Conservation (phyloP, 441 rosid genomes). For the Eutrema salsugineum region DNA sequence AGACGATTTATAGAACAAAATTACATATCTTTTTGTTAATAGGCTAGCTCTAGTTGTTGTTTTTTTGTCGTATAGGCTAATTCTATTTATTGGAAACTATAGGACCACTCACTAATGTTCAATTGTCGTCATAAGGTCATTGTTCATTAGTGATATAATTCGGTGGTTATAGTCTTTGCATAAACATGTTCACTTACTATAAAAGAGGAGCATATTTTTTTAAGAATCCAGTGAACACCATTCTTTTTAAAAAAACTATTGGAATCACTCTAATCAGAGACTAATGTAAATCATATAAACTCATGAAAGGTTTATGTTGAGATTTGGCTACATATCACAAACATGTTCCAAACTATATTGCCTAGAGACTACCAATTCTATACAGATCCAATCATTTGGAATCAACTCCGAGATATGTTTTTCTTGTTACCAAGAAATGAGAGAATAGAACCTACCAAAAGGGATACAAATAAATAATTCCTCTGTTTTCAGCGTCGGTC, state of each 20-base stretch:
- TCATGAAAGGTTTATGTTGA: not conserved
- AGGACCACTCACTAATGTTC: slow-evolving; percentile 27
- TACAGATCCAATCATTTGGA: slow-evolving; percentile 44
- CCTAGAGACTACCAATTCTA: slow-evolving; percentile 54
- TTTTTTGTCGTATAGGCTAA: slow-evolving; percentile 3
- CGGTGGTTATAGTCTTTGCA: slow-evolving; percentile 13
- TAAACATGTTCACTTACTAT: not conserved
- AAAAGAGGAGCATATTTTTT: not conserved
- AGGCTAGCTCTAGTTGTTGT: not conserved
- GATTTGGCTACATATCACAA: slow-evolving; percentile 7
- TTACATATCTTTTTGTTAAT: not conserved
- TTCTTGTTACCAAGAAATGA: not conserved
- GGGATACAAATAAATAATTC: not conserved
- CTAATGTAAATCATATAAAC: not conserved
- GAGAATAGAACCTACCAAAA: not conserved
- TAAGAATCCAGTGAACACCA: not conserved
- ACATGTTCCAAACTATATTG: slow-evolving; percentile 38
- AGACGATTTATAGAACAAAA: not conserved
- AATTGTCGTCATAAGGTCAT: slow-evolving; percentile 3
- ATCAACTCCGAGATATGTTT: slow-evolving; percentile 22
- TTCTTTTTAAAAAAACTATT: not conserved
- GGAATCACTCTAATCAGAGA: not conserved
- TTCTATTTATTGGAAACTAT: not conserved
- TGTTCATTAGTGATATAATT: not conserved
- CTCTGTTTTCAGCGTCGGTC: not conserved